Evolutionary conservation across 1,284 basidiomycete species (phyloP), one percentile per base, ranked within the genome.

Genomic region (Microbotryum silenes-acaulis): DNA sequence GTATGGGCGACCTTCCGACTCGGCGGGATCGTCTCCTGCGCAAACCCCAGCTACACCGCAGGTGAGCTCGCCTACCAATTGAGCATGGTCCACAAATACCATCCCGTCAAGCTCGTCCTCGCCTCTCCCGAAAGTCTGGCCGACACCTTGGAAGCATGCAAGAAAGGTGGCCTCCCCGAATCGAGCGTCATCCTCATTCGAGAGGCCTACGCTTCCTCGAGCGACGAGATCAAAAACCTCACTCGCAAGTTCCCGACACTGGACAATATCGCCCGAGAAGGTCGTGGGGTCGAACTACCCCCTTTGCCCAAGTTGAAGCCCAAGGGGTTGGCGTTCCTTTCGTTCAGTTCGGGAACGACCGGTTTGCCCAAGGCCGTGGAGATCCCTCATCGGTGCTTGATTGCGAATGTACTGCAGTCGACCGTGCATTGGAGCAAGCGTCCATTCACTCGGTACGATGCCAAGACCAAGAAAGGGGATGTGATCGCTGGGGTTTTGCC

Each of bases 311-410:
- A 83, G 66, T 75, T 78, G 44, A 76, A 74, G 20, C 77, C 90
- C 47, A 74, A 70, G 20, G 78, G 81, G 63, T 68, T 89, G 6
- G 89, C 88, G 0, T 85, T 90, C 67, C 75, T 89, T 46, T 84
- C 80, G 55, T 88, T 90, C 73, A 89, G 86, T 0, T 87, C 85
- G 60, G 89, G 88, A 20, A 91, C 89, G 2, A 91, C 89, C 66
- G 88, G 88, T 8, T 83, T 81, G 70, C 86, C 89, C 2, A 90
- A 90, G 82, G 87, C 86, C 7, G 83, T 89, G 27, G 79, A 78
- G 16, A 85, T 89, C 64, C 76, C 87, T 1, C 87, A 89, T 71
- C 83, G 81, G 70, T 74, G 81, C 0, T 79, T 86, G 3, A 82
- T 87, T 53, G 80, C 84, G 44, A 88, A 88, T 71, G 74, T 86